A percentile compares a stretch with the other conserved stretches of the same genome.
These are phyloP conservation scores for Leishmania lainsoni DNA, from an alignment of 208 protist species.

Conservation along the genomic window DNA sequence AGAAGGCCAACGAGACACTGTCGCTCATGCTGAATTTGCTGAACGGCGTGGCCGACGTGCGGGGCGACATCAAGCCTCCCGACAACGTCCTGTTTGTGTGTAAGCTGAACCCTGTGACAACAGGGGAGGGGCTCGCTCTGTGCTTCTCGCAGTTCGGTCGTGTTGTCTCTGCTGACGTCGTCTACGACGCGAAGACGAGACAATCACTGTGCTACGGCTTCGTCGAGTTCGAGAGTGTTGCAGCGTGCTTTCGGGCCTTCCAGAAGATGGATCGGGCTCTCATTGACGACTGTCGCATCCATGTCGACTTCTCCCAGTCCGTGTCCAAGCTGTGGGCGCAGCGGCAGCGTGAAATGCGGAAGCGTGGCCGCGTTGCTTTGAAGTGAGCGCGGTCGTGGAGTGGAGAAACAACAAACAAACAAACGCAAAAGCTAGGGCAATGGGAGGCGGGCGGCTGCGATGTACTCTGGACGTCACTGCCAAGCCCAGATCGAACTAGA, in stretches of 20 bases:
- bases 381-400: not conserved
- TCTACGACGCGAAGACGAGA: slow-evolving; percentile 66
- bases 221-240: slow-evolving; percentile 96
- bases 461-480: not conserved
- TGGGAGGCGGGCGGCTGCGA: not conserved
- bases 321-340: slow-evolving; percentile 90
- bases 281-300: slow-evolving; percentile 98
- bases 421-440: not conserved
- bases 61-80: slow-evolving; percentile 92
- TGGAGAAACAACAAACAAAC: too few species aligned
- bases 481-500: not conserved
- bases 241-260: slow-evolving; percentile 92
- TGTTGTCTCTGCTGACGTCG: slow-evolving; percentile 85
- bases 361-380: slow-evolving; percentile 29
- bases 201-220: slow-evolving; percentile 98
- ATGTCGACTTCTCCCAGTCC: slow-evolving; percentile 98
- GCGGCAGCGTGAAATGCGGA: slow-evolving; percentile 56
- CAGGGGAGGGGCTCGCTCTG: slow-evolving; percentile 93
- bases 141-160: slow-evolving; percentile 97
- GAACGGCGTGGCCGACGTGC: slow-evolving; percentile 94
- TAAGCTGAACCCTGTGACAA: slow-evolving; percentile 97
- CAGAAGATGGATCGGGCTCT: slow-evolving; percentile 98
- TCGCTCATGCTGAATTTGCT: slow-evolving; percentile 95
- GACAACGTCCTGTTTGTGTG: slow-evolving; percentile 99
- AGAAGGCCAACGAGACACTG: slow-evolving; percentile 71